A percentile compares a stretch with the other conserved stretches of the same genome.
Evolutionary conservation across 2,329 filamentous ascomycete species (phyloP).

Genomic region (Pseudogymnoascus sp.): DNA sequence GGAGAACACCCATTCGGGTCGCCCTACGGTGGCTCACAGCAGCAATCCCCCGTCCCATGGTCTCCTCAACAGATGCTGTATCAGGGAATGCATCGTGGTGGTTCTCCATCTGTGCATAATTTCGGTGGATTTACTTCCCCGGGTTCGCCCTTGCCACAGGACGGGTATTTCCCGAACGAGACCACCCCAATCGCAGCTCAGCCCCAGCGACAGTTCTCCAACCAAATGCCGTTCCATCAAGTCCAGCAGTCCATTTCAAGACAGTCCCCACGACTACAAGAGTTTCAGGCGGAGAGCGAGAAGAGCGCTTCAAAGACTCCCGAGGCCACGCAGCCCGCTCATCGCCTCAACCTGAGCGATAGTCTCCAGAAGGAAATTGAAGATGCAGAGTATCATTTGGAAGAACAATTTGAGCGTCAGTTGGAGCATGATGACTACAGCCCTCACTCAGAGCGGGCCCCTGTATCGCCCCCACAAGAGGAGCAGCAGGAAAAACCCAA

Average conservation of each 20-base stretch:
- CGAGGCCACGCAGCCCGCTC: conserved; percentile 46
- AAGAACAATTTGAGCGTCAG: conserved; percentile 70
- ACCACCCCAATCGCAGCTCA: conserved; percentile 22
- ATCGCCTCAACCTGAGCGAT: conserved; percentile 64
- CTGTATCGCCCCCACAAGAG: conserved; percentile 13
- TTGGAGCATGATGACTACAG: conserved; percentile 72
- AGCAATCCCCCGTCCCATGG: conserved; percentile 53
- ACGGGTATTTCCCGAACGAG: conserved; percentile 27
- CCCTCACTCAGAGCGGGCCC: conserved; percentile 40
- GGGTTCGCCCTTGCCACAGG: conserved; percentile 49
- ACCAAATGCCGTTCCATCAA: conserved; percentile 38
- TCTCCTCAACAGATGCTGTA: conserved; percentile 47
- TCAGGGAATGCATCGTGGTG: conserved; percentile 44
- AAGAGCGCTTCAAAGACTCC: conserved; percentile 49
- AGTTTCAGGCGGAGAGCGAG: conserved; percentile 63
- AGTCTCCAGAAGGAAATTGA: conserved; percentile 78
- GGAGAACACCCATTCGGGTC: conserved; percentile 51
- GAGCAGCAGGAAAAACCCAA: conserved; percentile 16
- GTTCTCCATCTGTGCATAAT: conserved; percentile 56
- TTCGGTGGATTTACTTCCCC: conserved; percentile 53
- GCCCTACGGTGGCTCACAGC: conserved; percentile 58
- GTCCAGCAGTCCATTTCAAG: conserved; percentile 29
- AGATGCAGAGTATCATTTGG: conserved; percentile 76
- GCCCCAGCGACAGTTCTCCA: conserved; percentile 45
- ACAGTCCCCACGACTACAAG: conserved; percentile 56